Conservation (phyloP, 768 basidiomycete genomes). For the Rhizopogon salebrosus region DNA sequence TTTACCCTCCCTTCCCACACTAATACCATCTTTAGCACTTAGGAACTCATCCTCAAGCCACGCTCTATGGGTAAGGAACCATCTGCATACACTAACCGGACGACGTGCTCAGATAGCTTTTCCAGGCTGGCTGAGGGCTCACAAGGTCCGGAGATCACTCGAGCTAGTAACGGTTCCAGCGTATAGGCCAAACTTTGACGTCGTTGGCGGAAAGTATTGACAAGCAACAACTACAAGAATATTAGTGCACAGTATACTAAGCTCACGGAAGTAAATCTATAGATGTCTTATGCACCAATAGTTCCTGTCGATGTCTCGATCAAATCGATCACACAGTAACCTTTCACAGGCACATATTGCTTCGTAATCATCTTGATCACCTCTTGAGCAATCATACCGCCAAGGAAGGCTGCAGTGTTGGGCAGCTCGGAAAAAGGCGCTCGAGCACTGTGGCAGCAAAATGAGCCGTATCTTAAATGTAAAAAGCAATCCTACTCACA, state of each 20-base stretch:
- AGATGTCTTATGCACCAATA: slow-evolving; percentile 24
- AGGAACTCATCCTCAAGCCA: slow-evolving; percentile 14
- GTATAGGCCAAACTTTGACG: neutral
- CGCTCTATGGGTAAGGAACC: slow-evolving; percentile 11
- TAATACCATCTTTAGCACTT: slow-evolving; percentile 9
- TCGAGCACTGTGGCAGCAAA: slow-evolving; percentile 47
- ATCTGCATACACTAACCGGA: neutral
- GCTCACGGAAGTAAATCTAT: neutral
- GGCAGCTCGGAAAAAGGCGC: slow-evolving; percentile 83
- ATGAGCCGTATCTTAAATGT: neutral
- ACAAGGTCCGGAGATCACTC: slow-evolving; percentile 9
- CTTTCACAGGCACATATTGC: slow-evolving; percentile 90
- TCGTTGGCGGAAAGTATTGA: neutral
- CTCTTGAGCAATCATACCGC: slow-evolving; percentile 93
- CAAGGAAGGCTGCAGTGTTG: slow-evolving; percentile 89
- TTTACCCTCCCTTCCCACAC: neutral
- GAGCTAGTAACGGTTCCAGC: neutral
- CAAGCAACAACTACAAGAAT: neutral
- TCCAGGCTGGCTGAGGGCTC: slow-evolving; percentile 3
- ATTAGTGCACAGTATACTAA: neutral
- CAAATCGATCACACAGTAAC: slow-evolving; percentile 81
- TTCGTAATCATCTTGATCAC: slow-evolving; percentile 95
- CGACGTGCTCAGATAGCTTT: neutral
- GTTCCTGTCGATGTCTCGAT: slow-evolving; percentile 72
- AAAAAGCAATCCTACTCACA: slow-evolving; percentile 46